Evolutionary conservation across 2,329 filamentous ascomycete species (phyloP).

Genomic region (Elsinoe batatas): DNA sequence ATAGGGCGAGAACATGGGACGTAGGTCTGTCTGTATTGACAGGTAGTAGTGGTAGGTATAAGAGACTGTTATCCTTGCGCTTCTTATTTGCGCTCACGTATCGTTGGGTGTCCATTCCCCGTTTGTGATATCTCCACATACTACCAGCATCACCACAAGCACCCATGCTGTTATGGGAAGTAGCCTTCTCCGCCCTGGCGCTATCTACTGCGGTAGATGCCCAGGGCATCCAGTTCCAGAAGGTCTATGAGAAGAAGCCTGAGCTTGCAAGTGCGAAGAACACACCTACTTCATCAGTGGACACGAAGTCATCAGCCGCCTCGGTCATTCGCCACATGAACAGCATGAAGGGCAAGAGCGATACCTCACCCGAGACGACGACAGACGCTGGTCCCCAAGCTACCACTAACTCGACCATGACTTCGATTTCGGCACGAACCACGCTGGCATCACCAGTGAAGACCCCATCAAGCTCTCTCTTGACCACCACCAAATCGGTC

Average conservation of each 20-base stretch:
- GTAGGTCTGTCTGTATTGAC: too few relatives aligned
- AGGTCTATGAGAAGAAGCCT: slow-evolving; percentile 6
- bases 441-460: not conserved
- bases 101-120: too few relatives aligned
- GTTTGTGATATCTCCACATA: too few relatives aligned
- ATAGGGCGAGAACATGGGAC: too few relatives aligned
- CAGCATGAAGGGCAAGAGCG: not conserved
- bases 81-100: too few relatives aligned
- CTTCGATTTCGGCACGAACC: not conserved
- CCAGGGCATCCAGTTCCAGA: slow-evolving; percentile 5
- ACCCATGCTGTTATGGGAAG: not conserved
- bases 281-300: not conserved
- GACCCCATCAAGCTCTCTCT: not conserved
- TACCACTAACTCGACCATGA: not conserved
- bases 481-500: not conserved
- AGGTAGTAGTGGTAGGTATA: too few relatives aligned
- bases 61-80: too few relatives aligned
- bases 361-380: not conserved
- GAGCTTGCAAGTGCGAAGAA: not conserved
- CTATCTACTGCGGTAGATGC: not conserved
- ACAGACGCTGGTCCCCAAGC: not conserved
- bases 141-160: not conserved
- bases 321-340: not conserved
- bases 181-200: not conserved
- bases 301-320: not conserved